Base-by-base conservation (phyloP, 2,329 filamentous ascomycete species). In the Arthrobotrys entomopaga region DNA sequence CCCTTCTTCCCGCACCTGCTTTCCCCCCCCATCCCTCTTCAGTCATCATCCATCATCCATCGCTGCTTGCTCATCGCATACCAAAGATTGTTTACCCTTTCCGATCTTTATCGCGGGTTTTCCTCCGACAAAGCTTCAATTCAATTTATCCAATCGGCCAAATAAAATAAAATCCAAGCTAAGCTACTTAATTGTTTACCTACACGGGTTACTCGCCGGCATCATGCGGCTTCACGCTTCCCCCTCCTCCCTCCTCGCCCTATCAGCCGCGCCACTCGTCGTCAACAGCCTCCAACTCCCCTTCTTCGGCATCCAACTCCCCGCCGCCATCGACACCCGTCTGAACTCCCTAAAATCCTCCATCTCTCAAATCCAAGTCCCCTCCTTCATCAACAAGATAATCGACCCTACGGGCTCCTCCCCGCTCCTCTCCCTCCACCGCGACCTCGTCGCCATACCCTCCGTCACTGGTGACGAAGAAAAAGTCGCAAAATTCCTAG, bases 401-500 rank as follows among this genome's bases (percentile, higher is more conserved):
- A 66, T 67, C 16, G 63, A 65, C 48, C 65, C 59, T 24, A 65
- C 77, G 22, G 69, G 74, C 59, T 66, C 77, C 20, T 77, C 75
- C 5, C 81, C 82, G 1, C 85, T 97, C 0, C 85, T 96, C 49
- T 85, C 85, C 16, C 85, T 96, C 11, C 93, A 96, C 82, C 87
- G 89, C 61, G 86, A 87, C 15, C 87, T 97, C n/a, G 85, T 93
- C 29, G 84, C 90, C 69, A 90, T 90, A 50, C 85, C 90, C 57
- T 96, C 92, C 0, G 86, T 92, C 76, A 88, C 87, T 2, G 87
- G 87, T 52, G 85, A 89, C 75, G 93, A 97, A 80, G 82, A 86
- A 48, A 82, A 85, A 0, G 88, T 93, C 6, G 91, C 89, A 49
- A 80, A 86, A 54, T 92, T 89, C 82, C 85, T 97, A 3, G 84